Evolutionary conservation across 23 red algal genomes (phyloP).

Genomic region (Agarophyton chilense): DNA sequence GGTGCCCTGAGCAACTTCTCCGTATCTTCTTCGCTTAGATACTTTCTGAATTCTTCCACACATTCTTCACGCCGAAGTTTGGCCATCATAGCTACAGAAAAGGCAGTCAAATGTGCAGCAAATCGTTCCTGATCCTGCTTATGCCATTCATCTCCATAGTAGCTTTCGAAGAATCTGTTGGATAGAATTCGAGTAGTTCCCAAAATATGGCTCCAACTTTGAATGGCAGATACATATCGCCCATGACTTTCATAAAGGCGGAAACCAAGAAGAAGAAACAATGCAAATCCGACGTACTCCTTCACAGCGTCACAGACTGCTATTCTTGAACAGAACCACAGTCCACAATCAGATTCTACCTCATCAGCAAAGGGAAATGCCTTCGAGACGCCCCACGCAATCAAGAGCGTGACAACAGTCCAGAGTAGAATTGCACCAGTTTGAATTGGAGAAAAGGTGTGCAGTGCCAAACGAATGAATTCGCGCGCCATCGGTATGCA

Average conservation of each 20-base stretch:
- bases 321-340: constrained; percentile 40
- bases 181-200: background rate
- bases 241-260: constrained; percentile 46
- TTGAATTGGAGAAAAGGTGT: background rate
- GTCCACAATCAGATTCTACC: background rate
- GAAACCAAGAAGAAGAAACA: constrained; percentile 53
- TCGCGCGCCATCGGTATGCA: no score
- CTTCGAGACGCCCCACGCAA: background rate
- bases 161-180: constrained; percentile 15
- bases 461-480: background rate
- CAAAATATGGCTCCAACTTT: constrained; percentile 11
- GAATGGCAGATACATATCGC: constrained; percentile 9
- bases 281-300: constrained; percentile 54
- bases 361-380: background rate
- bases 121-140: constrained; percentile 20
- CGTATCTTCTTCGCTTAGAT: constrained; percentile 20
- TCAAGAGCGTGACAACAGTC: background rate
- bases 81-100: background rate
- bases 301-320: constrained; percentile 23
- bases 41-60: background rate
- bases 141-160: background rate
- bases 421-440: background rate
- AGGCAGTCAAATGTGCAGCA: constrained; percentile 27
- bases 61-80: background rate
- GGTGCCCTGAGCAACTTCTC: background rate